Evolutionary conservation across 129 eudicot species (phyloP), one percentile per base, ranked within the genome.

Genomic region (Helichrysum umbraculigerum): DNA sequence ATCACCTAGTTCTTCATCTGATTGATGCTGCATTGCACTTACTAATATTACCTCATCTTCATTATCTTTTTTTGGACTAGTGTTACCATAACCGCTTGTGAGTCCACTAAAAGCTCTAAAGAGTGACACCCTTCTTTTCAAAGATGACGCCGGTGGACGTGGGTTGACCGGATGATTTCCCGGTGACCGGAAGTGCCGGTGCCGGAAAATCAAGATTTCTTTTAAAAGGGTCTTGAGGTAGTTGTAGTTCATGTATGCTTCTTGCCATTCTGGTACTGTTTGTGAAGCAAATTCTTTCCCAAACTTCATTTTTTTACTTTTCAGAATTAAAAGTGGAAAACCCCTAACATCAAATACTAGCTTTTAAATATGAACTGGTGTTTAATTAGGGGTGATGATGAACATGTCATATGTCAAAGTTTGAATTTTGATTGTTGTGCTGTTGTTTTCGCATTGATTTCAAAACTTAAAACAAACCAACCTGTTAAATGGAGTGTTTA

Each of bases 241-340:
- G 14, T 66, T 50, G 56, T 89, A 89, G 20, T 82, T 83, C 86
- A 84, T 79, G 73, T 89, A 89, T 16, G 94, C 94, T 64, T 86
- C 91, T 50, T 77, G 79, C 95, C 95, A 89, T 82, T 89, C 95
- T 4, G 91, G 95, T 74, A 89, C 91, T 91, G 84, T 84, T 72
- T 89, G 91, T 30, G 91, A 82, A 30, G 70, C 76, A 50, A 84
- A 84, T 51, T 89, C 91, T 42, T 86, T 84, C 1, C 85, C 87
- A 22, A 89, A 89, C 82, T 84, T 86, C 95, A 89, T 89, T 8
- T 29, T 58, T 51, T 17, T 1, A 28, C 21, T 0, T 3, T n/a
- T n/a, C n/a, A n/a, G 25, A 9, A 22, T 3, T 1, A 4, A 35
- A 50, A 71, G 33, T 8, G 32, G 10, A 68, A 35, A 35, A 35